Evolutionary conservation across 2,329 filamentous ascomycete species (phyloP).

Genomic region (Rhynchosporium agropyri): DNA sequence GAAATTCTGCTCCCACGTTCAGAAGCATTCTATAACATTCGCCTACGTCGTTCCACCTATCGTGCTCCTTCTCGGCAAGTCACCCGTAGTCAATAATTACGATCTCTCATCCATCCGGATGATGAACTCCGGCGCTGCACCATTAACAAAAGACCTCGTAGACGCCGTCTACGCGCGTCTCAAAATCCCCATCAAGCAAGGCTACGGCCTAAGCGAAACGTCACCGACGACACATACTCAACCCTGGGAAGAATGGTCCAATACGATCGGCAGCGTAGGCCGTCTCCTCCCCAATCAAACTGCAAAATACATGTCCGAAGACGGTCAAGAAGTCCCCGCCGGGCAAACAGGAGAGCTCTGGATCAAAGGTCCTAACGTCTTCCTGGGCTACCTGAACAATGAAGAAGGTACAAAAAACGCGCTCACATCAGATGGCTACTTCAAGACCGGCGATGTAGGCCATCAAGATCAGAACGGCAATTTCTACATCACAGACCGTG

Average conservation of each 20-base stretch:
- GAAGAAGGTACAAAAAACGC: constrained; percentile 70
- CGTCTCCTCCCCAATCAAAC: constrained; percentile 76
- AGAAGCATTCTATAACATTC: constrained; percentile 74
- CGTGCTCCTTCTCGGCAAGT: constrained; percentile 77
- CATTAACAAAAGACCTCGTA: constrained; percentile 78
- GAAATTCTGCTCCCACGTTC: constrained; percentile 74
- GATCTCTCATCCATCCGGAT: constrained; percentile 78
- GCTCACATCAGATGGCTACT: constrained; percentile 78
- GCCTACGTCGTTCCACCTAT: constrained; percentile 84
- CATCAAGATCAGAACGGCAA: constrained; percentile 76
- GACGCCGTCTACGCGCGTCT: constrained; percentile 74
- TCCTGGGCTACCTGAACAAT: constrained; percentile 77
- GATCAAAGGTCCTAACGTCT: constrained; percentile 79
- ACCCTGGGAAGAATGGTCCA: constrained; percentile 74
- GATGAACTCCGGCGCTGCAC: constrained; percentile 86
- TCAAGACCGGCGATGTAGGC: constrained; percentile 88
- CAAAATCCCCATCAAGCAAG: constrained; percentile 83
- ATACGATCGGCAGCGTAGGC: constrained; percentile 77
- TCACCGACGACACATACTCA: constrained; percentile 78
- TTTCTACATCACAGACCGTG: constrained; percentile 83
- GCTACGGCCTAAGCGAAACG: constrained; percentile 88
- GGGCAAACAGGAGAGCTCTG: constrained; percentile 74
- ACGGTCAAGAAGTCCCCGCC: constrained; percentile 61
- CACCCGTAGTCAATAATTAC: constrained; percentile 77
- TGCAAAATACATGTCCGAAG: constrained; percentile 75